Percentiles rank a stretch among this genome's conserved stretches.
Conservation (phyloP, 2,329 filamentous ascomycete genomes). For the Claviceps sp. region DNA sequence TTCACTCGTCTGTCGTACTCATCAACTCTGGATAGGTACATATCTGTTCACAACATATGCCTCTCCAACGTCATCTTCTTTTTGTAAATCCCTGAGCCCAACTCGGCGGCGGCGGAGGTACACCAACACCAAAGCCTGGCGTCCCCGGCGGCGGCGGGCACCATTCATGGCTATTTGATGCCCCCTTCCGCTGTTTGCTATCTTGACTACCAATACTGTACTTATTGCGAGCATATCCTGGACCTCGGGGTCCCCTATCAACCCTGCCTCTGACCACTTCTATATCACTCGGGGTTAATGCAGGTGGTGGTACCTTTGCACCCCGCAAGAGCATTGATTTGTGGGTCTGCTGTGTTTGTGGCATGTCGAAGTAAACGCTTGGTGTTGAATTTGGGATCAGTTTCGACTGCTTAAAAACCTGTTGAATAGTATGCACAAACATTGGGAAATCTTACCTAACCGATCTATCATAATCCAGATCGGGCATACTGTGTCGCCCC, state of each 20-base stretch:
- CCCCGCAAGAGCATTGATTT: constrained; percentile 92
- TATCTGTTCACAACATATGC: too few species aligned
- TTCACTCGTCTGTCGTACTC: too few species aligned
- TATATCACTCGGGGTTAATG: constrained; percentile 63
- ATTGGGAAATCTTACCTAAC: constrained; percentile 47
- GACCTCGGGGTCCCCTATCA: constrained; percentile 27
- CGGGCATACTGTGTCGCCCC: constrained; percentile 55
- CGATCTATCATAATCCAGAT: constrained; percentile 73
- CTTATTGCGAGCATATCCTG: constrained; percentile 14
- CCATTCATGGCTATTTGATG: constrained; percentile 6
- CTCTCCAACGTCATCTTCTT: too few species aligned
- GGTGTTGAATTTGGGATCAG: neutral
- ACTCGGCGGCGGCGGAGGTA: constrained; percentile 5
- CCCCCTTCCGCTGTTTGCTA: neutral
- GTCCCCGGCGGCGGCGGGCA: constrained; percentile 19
- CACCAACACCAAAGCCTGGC: constrained; percentile 4
- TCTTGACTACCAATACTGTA: neutral
- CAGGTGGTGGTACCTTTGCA: constrained; percentile 56
- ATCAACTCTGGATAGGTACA: too few species aligned
- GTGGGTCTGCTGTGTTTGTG: constrained; percentile 56
- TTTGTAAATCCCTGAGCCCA: too few species aligned
- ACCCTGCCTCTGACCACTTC: constrained; percentile 57
- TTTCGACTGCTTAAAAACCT: neutral
- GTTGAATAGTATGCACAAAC: neutral
- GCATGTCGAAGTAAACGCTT: constrained; percentile 79